A percentile compares a stretch with the other conserved stretches of the same genome.
Evolutionary conservation across 352 stramenopile genomes (phyloP).

Genomic region (Pythium angustatum): DNA sequence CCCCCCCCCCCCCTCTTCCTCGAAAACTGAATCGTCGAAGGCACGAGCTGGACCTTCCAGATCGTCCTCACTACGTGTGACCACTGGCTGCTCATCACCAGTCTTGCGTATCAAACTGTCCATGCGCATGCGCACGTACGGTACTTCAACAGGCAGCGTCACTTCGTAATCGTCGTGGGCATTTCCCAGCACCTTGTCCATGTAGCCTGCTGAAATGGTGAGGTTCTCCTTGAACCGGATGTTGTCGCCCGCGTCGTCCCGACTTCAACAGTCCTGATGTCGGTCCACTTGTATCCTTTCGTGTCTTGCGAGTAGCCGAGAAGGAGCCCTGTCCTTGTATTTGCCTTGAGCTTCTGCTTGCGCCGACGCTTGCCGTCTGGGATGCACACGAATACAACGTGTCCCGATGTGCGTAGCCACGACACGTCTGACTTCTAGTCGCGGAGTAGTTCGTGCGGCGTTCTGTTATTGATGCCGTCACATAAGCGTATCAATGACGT

Average conservation of each 20-base stretch:
- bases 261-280: not conserved
- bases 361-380: not conserved
- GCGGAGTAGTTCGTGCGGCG: slow-evolving; percentile 7
- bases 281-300: slow-evolving; percentile 24
- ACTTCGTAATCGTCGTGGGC: not conserved
- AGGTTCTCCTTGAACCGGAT: slow-evolving; percentile 2
- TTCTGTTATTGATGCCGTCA: not conserved
- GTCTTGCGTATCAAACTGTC: not conserved
- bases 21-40: not conserved
- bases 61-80: not conserved
- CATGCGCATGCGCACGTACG: not conserved
- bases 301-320: slow-evolving; percentile 20
- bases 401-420: slow-evolving; percentile 12
- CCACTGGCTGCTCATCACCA: not conserved
- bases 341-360: slow-evolving; percentile 21
- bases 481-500: not conserved
- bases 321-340: slow-evolving; percentile 1
- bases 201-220: not conserved
- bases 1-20: not conserved
- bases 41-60: not conserved
- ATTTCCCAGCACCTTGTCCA: not conserved
- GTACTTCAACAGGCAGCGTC: not conserved
- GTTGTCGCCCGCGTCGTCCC: slow-evolving; percentile 2
- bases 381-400: not conserved
- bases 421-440: slow-evolving; percentile 6